Evolutionary conservation across 192 early-diverging fungal species (phyloP), one percentile per base, ranked within the genome.

Genomic region (Dispira parvispora): DNA sequence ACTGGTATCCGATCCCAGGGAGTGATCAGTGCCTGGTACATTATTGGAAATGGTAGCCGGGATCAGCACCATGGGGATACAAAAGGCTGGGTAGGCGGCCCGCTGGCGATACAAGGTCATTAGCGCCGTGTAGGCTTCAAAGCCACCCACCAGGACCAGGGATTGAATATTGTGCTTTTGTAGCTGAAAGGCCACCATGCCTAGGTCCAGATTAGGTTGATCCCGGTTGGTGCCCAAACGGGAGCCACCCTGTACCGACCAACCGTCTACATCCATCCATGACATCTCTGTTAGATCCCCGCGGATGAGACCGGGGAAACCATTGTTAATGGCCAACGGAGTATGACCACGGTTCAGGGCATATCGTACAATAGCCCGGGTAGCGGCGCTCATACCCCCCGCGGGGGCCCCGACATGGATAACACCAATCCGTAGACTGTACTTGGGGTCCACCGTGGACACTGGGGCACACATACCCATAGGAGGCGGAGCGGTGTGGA

Each of bases 41-140:
- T 98, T 98, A 77, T 98, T 98, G 42, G 88, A 90, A 62, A 98
- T 84, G 0, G 95, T 98, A 13, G 95, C 95, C 8, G 95, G 95
- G 10, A 98, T 74, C 61, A 88, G 80, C 23, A 87, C 80, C 75
- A 96, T 92, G 0, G 95, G 95, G 66, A 98, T 96, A 66, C 87
- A 84, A 70, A 98, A 87, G 2, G 90, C 87, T 45, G 95, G 95
- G 68, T 92, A 98, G 65, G 83, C 71, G 6, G 63, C n/a, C 47
- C 95, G 74, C 46, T 79, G 81, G 21, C 80, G 71, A 62, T 82
- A 78, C 67, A 98, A 72, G 49, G 82, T 77, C 8, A 90, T 62
- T 60, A 90, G 75, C 1, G 88, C 78, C 23, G 86, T 88, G 72
- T 83, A 95, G 5, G 88, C 95, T 70, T 98, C 95, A 64, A 98